These are phyloP conservation scores for Chalciporus chontae DNA, from an alignment of 768 basidiomycete species.

Conservation along the genomic window DNA sequence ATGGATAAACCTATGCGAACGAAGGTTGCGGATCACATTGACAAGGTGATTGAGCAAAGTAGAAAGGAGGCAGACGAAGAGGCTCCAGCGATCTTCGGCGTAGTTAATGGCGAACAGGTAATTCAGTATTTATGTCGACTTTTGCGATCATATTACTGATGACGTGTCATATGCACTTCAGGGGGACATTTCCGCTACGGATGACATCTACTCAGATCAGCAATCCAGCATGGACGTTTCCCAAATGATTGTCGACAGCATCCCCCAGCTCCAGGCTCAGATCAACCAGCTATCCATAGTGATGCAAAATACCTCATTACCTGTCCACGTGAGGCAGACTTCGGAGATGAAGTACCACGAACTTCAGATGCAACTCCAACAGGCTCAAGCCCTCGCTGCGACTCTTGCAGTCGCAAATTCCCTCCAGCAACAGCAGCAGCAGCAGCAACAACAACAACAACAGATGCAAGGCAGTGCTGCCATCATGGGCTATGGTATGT, in stretches of 20 bases:
- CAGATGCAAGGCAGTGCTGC: constrained; percentile 30
- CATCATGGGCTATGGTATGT: constrained; percentile 40
- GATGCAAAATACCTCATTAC: constrained; percentile 76
- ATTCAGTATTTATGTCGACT: not conserved
- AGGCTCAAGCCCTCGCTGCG: constrained; percentile 70
- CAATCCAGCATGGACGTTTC: constrained; percentile 71
- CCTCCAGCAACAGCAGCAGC: constrained; percentile 50
- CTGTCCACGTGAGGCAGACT: constrained; percentile 67
- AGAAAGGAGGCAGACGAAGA: constrained; percentile 55
- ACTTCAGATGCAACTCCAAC: constrained; percentile 72
- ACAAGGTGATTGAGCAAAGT: constrained; percentile 75
- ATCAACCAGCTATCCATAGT: constrained; percentile 75
- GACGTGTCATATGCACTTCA: constrained; percentile 17
- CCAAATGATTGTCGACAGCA: constrained; percentile 67
- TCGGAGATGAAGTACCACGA: constrained; percentile 84
- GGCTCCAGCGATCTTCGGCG: constrained; percentile 29
- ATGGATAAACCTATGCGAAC: constrained; percentile 77
- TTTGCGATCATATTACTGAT: constrained; percentile 4
- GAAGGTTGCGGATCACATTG: constrained; percentile 79
- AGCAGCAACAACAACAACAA: constrained; percentile 39
- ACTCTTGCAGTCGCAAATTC: constrained; percentile 57
- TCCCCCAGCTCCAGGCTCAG: constrained; percentile 82
- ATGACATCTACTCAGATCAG: constrained; percentile 72
- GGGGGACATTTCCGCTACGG: constrained; percentile 35
- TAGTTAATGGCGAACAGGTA: constrained; percentile 35